Conservation (phyloP, 2,329 filamentous ascomycete species). For the Pyrenophora graminea region DNA sequence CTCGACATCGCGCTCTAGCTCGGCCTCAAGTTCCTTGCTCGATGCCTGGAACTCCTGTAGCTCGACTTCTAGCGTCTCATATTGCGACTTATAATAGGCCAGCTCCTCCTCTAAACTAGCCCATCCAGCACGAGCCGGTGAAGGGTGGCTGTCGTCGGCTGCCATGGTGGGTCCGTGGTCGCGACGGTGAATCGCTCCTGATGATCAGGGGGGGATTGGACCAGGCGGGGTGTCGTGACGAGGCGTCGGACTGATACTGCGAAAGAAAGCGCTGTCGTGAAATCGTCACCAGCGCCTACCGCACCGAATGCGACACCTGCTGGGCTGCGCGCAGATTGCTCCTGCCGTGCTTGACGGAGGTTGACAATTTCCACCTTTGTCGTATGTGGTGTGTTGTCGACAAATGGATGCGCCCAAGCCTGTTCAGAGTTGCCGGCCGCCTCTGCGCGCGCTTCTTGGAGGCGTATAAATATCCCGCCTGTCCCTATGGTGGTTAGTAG, state of each 20-base stretch:
- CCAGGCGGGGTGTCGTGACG: slow-evolving; percentile 23
- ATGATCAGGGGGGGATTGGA: slow-evolving; percentile 31
- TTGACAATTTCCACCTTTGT: slow-evolving; percentile 23
- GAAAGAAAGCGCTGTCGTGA: neutral
- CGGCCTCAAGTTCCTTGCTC: slow-evolving; percentile 89
- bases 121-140: slow-evolving; percentile 39
- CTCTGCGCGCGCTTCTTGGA: slow-evolving; percentile 12
- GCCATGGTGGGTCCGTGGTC: slow-evolving; percentile 34
- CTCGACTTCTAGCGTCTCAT: slow-evolving; percentile 88
- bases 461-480: slow-evolving; percentile 19
- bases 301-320: slow-evolving; percentile 5
- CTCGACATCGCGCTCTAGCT: slow-evolving; percentile 95
- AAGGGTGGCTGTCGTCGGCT: slow-evolving; percentile 32
- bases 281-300: slow-evolving; percentile 8
- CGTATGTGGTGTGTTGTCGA: slow-evolving; percentile 27
- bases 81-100: slow-evolving; percentile 93
- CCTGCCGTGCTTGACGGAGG: slow-evolving; percentile 19
- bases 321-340: slow-evolving; percentile 22
- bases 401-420: slow-evolving; percentile 32
- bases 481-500: slow-evolving; percentile 43
- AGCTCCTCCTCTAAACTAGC: slow-evolving; percentile 70
- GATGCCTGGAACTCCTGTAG: slow-evolving; percentile 92
- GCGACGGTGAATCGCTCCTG: slow-evolving; percentile 17
- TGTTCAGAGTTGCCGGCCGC: slow-evolving; percentile 20
- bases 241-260: slow-evolving; percentile 12